Conservation (phyloP, 345 rosid genomes). For the Durio zibethinus region DNA sequence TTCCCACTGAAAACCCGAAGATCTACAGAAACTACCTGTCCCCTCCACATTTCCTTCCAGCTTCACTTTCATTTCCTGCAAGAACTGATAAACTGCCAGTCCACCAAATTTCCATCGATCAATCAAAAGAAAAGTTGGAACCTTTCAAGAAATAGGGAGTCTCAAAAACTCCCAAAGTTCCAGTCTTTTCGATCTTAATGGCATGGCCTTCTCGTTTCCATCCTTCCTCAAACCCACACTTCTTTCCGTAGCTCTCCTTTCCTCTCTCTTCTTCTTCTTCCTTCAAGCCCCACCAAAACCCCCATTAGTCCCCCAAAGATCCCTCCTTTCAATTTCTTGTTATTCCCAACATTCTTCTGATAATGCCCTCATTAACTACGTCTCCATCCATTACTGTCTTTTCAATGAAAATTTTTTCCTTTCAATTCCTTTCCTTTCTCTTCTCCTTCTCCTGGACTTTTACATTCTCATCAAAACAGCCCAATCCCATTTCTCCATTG, state of each 20-base stretch:
- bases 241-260: conserved; percentile 44
- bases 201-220: conserved; percentile 34
- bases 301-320: conserved; percentile 40
- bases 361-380: conserved; percentile 58
- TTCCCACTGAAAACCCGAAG: neutral
- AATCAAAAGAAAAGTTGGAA: neutral
- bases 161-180: neutral
- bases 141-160: neutral
- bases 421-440: conserved; percentile 55
- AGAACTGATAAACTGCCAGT: neutral
- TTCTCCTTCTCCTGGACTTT: conserved; percentile 65
- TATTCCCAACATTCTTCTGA: conserved; percentile 25
- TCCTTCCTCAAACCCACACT: conserved; percentile 31
- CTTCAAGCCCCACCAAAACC: conserved; percentile 19
- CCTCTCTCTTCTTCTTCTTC: conserved; percentile 48
- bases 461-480: conserved; percentile 93
- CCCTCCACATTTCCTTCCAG: neutral
- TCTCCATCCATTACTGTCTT: conserved; percentile 61
- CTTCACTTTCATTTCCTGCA: neutral
- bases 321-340: conserved; percentile 45
- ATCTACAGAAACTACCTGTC: neutral
- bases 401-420: conserved; percentile 39
- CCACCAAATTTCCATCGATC: neutral
- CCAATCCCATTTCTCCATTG: conserved; percentile 81
- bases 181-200: conserved; percentile 5